phyloP scores from a whole-genome alignment of 1,139 yeast species.

The Taphrina communis region DNA sequence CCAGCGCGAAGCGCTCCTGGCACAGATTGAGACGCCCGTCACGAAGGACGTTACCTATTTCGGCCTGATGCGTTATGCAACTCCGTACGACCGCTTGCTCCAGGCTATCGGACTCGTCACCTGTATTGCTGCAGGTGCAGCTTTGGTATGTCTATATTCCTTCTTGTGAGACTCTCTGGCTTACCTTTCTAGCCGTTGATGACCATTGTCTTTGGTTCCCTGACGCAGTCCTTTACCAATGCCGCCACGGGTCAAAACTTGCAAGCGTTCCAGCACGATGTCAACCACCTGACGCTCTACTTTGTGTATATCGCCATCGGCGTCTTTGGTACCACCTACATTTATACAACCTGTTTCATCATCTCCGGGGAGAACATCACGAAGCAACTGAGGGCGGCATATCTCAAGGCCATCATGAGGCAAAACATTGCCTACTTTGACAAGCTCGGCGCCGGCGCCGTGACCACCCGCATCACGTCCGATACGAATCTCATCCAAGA shows the following conservation, averaged over 20 bases:
- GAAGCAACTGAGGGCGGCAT: constrained; percentile 54
- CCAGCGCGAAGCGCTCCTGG: constrained; percentile 35
- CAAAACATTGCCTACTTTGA: constrained; percentile 59
- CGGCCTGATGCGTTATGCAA: constrained; percentile 37
- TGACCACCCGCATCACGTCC: constrained; percentile 55
- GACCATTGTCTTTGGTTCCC: constrained; percentile 49
- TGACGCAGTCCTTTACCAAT: constrained; percentile 53
- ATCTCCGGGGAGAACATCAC: constrained; percentile 56
- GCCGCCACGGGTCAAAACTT: constrained; percentile 48
- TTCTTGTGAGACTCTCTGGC: constrained; percentile 35
- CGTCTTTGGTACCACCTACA: constrained; percentile 46
- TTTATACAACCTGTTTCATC: constrained; percentile 48
- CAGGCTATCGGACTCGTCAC: constrained; percentile 30
- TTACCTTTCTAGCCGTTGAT: constrained; percentile 48
- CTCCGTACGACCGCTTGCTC: constrained; percentile 21
- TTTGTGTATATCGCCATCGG: constrained; percentile 49
- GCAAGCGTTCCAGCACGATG: constrained; percentile 46
- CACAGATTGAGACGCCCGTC: constrained; percentile 30
- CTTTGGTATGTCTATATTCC: constrained; percentile 15
- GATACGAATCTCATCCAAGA: constrained; percentile 57
- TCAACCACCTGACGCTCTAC: constrained; percentile 47
- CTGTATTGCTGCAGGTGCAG: constrained; percentile 38
- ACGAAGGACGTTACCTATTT: constrained; percentile 26
- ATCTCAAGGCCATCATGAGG: constrained; percentile 53
- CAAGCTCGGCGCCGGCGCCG: constrained; percentile 56